Percentiles rank a stretch among this genome's conserved stretches.
Conservation (phyloP, 805 yeast species). For the Metschnikowia drakensbergensis region DNA sequence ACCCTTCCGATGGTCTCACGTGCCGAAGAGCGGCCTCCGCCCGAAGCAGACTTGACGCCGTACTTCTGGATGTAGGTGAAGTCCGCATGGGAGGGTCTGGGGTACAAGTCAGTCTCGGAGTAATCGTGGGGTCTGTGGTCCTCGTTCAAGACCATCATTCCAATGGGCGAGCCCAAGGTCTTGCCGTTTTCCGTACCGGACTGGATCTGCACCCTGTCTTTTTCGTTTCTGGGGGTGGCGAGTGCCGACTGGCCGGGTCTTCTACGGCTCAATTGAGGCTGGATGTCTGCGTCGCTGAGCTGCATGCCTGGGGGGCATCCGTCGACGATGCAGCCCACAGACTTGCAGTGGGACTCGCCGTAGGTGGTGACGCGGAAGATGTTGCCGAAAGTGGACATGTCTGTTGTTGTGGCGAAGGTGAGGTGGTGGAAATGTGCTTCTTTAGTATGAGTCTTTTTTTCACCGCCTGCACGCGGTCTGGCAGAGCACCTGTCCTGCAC, state of each 20-base stretch:
- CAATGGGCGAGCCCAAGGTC: slow-evolving; percentile 94
- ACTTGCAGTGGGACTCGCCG: slow-evolving; percentile 96
- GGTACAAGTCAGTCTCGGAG: slow-evolving; percentile 89
- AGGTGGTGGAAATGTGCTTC: not conserved
- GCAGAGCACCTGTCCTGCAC: not conserved
- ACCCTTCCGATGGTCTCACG: slow-evolving; percentile 98
- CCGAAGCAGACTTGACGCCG: slow-evolving; percentile 89
- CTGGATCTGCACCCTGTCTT: slow-evolving; percentile 88
- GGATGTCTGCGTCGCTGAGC: slow-evolving; percentile 81
- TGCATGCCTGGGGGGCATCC: slow-evolving; percentile 96
- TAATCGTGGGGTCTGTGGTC: slow-evolving; percentile 98
- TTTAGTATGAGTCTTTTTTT: not conserved
- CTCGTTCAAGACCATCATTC: slow-evolving; percentile 86
- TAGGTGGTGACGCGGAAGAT: slow-evolving; percentile 77
- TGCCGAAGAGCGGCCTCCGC: slow-evolving; percentile 97
- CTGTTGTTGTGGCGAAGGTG: too few relatives aligned
- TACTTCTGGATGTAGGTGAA: slow-evolving; percentile 88
- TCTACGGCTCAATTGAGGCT: slow-evolving; percentile 93
- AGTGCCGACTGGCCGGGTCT: slow-evolving; percentile 95
- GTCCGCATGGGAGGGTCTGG: slow-evolving; percentile 98
- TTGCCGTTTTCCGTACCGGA: slow-evolving; percentile 89
- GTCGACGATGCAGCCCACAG: slow-evolving; percentile 97
- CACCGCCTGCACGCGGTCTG: not conserved
- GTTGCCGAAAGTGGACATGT: slow-evolving; percentile 43
- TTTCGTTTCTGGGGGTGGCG: slow-evolving; percentile 94